These are phyloP conservation scores for Penicillium coprophilum DNA, from an alignment of 495 filamentous ascomycete species.

Conservation along the genomic window DNA sequence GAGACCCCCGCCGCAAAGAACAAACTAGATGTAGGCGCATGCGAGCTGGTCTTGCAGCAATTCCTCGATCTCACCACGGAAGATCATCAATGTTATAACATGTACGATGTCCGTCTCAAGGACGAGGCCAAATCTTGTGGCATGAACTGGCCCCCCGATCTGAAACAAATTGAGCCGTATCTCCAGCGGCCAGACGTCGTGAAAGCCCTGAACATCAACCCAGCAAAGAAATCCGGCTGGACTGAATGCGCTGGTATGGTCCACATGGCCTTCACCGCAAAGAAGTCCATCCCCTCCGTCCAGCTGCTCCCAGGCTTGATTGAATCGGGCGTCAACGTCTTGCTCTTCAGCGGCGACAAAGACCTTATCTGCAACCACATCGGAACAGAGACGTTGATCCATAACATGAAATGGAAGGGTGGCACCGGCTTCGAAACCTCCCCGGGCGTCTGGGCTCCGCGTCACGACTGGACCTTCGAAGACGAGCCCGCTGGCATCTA, in stretches of 20 bases:
- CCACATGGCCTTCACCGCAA: conserved; percentile 61
- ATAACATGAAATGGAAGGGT: conserved; percentile 88
- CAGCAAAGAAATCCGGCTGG: conserved; percentile 83
- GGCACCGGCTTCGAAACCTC: conserved; percentile 87
- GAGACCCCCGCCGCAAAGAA: conserved; percentile 52
- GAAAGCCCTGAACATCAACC: conserved; percentile 76
- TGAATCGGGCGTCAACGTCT: conserved; percentile 63
- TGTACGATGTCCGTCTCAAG: conserved; percentile 87
- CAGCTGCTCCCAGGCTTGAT: conserved; percentile 75
- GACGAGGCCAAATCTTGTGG: conserved; percentile 74
- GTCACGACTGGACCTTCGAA: conserved; percentile 93
- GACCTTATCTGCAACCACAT: conserved; percentile 98
- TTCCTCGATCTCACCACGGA: conserved; percentile 62
- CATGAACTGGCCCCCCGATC: conserved; percentile 94
- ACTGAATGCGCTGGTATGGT: conserved; percentile 86
- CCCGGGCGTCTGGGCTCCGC: conserved; percentile 86
- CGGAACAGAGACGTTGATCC: conserved; percentile 87
- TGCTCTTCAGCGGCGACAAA: conserved; percentile 90
- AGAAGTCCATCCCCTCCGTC: conserved; percentile 69
- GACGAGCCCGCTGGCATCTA: conserved; percentile 87
- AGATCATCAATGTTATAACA: conserved; percentile 72
- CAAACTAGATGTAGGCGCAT: conserved; percentile 63
- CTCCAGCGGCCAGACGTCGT: conserved; percentile 78
- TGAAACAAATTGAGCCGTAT: conserved; percentile 74
- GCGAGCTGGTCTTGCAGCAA: conserved; percentile 70